Percentiles rank a stretch among this genome's conserved stretches.
Evolutionary conservation across 768 basidiomycete species (phyloP).

Genomic region (Galerina sulciceps): DNA sequence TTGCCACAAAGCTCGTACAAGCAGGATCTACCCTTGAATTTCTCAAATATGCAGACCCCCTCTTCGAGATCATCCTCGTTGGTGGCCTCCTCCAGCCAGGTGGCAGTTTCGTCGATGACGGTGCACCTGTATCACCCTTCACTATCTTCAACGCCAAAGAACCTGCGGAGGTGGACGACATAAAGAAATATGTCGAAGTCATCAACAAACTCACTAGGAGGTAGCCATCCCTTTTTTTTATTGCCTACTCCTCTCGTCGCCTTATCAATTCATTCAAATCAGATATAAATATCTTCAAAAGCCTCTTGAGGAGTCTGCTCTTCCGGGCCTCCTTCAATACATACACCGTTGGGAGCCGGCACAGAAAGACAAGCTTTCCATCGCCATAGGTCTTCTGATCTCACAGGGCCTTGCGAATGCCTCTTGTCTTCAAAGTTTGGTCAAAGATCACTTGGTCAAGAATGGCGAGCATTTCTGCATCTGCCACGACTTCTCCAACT

Average conservation of each 20-base stretch:
- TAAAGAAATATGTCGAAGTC: constrained; percentile 94
- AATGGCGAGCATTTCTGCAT: constrained; percentile 61
- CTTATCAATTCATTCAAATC: constrained; percentile 9
- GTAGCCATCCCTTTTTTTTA: constrained; percentile 39
- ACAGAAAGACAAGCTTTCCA: constrained; percentile 83
- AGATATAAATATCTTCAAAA: constrained; percentile 99
- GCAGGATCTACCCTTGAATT: constrained; percentile 93
- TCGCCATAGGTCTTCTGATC: constrained; percentile 81
- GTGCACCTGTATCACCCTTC: constrained; percentile 85
- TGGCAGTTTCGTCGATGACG: constrained; percentile 88
- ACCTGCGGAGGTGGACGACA: constrained; percentile 79
- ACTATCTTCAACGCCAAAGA: constrained; percentile 83
- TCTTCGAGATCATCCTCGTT: constrained; percentile 95
- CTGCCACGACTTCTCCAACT: background rate
- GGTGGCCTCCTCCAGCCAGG: constrained; percentile 97
- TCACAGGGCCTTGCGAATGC: constrained; percentile 83
- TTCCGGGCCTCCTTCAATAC: constrained; percentile 88
- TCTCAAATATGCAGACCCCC: constrained; percentile 95
- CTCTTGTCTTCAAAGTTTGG: constrained; percentile 77
- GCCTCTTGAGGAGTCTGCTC: constrained; percentile 85
- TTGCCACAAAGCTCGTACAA: constrained; percentile 83
- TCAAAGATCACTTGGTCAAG: constrained; percentile 95
- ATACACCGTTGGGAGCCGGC: constrained; percentile 80
- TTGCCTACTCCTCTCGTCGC: too few species aligned
- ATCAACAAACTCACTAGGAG: constrained; percentile 95